Evolutionary conservation across 306 rosid genomes (phyloP), one percentile per base, ranked within the genome.

Genomic region (Sesbania bispinosa): DNA sequence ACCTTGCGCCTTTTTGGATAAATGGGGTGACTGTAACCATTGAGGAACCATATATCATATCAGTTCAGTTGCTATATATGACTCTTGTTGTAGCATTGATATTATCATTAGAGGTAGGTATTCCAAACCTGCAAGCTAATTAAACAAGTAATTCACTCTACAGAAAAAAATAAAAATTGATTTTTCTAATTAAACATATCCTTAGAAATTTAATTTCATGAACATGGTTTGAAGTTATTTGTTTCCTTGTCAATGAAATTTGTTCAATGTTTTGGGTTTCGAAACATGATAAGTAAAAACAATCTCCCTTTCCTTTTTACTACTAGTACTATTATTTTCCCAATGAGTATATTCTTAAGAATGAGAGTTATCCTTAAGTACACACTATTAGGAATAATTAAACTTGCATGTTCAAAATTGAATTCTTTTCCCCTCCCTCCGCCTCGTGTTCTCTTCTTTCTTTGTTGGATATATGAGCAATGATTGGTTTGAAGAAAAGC

Each of bases 401-500:
- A 59, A 60, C 77, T 62, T 62, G n/a, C 10, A 53, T 19, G n/a
- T 69, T 61, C 35, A 41, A 62, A n/a, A n/a, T n/a, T n/a, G n/a
- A 81, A 41, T 58, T 39, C 39, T 69, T 48, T 11, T 32, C 67
- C 75, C 16, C 52, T 58, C 19, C 7, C 42, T 5, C 24, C 18
- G n/a, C n/a, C n/a, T n/a, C n/a, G n/a, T 45, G 14, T 32, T 16
- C 1, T 33, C 30, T 10, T 16, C 13, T 38, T 60, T 19, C 41
- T 43, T 67, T 51, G 23, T 35, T 52, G 45, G 62, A 54, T 77
- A 47, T 33, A 71, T 39, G 21, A 29, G 42, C 48, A 66, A 73
- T 68, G 42, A 80, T 73, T 84, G 76, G 60, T 29, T 60, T 43
- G 36, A 21, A 57, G 69, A 60, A 74, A 77, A 63, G 64, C 6